Evolutionary conservation across 148 eudicot genomes (phyloP).

Genomic region (Amaranthus hypochondriacus): DNA sequence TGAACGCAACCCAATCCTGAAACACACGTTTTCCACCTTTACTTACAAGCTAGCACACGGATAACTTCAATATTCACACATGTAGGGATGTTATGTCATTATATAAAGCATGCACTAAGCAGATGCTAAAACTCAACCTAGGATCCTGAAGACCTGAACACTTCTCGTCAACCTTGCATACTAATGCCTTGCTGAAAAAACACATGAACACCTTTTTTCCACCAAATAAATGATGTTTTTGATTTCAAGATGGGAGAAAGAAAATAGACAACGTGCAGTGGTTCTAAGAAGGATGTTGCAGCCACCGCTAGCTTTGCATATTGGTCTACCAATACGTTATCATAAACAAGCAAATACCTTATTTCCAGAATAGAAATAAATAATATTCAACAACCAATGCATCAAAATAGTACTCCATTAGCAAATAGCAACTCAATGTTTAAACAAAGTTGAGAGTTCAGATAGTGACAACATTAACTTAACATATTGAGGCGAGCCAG

Average conservation of each 20-base stretch:
- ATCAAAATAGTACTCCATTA: not conserved
- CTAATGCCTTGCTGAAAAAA: not conserved
- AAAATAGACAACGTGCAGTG: not conserved
- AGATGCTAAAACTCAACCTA: not conserved
- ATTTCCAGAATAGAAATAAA: not conserved
- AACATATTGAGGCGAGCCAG: not conserved
- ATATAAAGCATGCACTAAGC: not conserved
- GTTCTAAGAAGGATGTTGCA: not conserved
- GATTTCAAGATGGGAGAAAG: not conserved
- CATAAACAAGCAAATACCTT: not conserved
- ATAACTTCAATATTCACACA: not conserved
- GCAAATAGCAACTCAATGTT: not conserved
- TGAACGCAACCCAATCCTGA: no score
- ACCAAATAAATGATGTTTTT: not conserved
- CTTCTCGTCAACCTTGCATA: not conserved
- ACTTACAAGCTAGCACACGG: no score
- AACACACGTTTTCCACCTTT: no score
- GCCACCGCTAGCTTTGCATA: not conserved
- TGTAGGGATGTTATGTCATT: not conserved
- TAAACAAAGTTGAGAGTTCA: not conserved
- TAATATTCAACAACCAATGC: not conserved
- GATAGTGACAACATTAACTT: not conserved
- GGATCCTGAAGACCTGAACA: not conserved
- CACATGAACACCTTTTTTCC: not conserved
- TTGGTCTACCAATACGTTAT: not conserved